Evolutionary conservation across 2,329 filamentous ascomycete genomes (phyloP), one percentile per base, ranked within the genome.

Genomic region (Phoma herbarum): DNA sequence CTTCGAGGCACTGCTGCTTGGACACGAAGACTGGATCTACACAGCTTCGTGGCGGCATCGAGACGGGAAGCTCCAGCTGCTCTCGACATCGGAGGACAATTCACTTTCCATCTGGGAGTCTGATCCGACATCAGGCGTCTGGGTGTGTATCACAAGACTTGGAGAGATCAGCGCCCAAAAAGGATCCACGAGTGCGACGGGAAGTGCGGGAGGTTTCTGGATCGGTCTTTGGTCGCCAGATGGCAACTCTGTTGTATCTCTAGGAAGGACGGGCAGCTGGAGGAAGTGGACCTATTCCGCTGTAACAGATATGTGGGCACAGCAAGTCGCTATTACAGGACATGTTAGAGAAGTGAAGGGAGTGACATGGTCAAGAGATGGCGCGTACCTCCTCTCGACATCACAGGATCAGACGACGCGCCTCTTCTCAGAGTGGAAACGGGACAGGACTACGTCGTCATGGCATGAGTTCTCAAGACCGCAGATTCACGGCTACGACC

Each of bases 21-120:
- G 95, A 9, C 95, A 99, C 72, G 95, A 99, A 74, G 95, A 99
- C 72, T 99, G 95, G 95, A 94, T 99, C 57, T 98, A 97, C 77
- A 96, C 91, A 55, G 89, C 91, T 2, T 83, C 84, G 53, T 97
- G 93, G 93, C 84, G 85, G 59, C 82, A 81, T 42, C 70, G 78
- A 14, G 78, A 81, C 58, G 78, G 76, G 47, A 86, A 83, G 59
- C 82, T 90, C 12, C 91, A 90, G 66, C 85, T 97, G 9, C 85
- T 99, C 3, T 93, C 94, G 2, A 89, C 94, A 0, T 98, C 95
- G 3, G 95, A 95, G 3, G 95, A 99, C 74, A 98, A 97, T 74
- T 97, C 95, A 0, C 82, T 99, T 10, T 89, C 93, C 0, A 90
- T 99, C 53, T 99, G 95, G 95, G 90, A 95, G 72, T 86, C 91